Evolutionary conservation across 106 monocot species (phyloP).

Genomic region (Hemerocallis citrina): DNA sequence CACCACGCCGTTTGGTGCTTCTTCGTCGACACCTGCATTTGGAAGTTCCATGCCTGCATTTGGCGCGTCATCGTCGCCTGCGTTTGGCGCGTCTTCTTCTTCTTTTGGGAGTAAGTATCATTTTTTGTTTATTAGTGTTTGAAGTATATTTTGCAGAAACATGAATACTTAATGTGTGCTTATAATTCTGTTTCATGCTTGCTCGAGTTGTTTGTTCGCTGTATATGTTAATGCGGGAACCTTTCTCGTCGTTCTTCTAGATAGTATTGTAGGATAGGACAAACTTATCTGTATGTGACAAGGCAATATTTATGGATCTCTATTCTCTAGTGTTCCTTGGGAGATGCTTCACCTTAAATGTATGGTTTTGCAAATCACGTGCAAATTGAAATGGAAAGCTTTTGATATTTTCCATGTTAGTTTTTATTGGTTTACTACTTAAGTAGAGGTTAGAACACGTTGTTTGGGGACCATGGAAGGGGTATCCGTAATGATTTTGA

Average conservation of each 20-base stretch:
- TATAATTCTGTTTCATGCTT: neutral
- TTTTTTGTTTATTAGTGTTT: neutral
- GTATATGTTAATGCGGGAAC: too few species aligned
- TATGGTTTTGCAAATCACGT: neutral
- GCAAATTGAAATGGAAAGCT: neutral
- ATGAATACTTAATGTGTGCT: neutral
- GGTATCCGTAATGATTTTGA: too few species aligned
- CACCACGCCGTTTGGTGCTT: constrained; percentile 37
- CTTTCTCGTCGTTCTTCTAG: too few species aligned
- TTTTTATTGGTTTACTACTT: too few species aligned
- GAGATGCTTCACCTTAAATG: neutral
- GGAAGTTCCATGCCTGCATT: constrained; percentile 65
- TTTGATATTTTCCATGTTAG: too few species aligned
- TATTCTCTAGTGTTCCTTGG: neutral
- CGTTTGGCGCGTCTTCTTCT: constrained; percentile 60
- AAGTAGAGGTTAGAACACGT: too few species aligned
- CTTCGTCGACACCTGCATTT: constrained; percentile 60
- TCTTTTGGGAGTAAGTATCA: constrained; percentile 45
- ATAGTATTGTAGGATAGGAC: too few species aligned
- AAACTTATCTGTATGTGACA: too few species aligned
- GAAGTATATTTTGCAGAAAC: neutral
- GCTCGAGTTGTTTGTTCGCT: neutral
- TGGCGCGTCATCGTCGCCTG: constrained; percentile 56
- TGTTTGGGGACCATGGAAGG: too few species aligned
- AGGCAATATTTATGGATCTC: neutral